These are phyloP conservation scores for Daedalea quercina DNA, from an alignment of 768 basidiomycete genomes.

Conservation along the genomic window DNA sequence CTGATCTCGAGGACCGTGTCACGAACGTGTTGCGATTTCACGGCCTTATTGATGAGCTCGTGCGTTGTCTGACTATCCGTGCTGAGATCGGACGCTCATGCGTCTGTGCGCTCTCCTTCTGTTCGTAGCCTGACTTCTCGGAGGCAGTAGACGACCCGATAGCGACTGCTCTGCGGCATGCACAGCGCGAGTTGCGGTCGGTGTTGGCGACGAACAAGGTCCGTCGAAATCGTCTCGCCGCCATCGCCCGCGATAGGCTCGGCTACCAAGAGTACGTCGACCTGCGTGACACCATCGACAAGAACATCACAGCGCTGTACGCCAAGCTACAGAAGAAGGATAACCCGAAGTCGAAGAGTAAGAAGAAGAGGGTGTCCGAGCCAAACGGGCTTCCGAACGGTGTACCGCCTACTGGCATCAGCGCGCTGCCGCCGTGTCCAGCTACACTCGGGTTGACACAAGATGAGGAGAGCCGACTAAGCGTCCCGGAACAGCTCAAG, in stretches of 20 bases:
- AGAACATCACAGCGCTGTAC: conserved; percentile 69
- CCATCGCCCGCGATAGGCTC: conserved; percentile 78
- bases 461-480: conserved; percentile 57
- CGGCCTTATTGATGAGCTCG: conserved; percentile 61
- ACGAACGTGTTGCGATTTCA: conserved; percentile 74
- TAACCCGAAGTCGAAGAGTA: conserved; percentile 57
- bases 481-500: conserved; percentile 60
- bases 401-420: conserved; percentile 17
- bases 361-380: conserved; percentile 61
- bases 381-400: conserved; percentile 23
- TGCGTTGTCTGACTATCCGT: conserved; percentile 34
- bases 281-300: conserved; percentile 79
- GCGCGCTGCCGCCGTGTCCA: conserved; percentile 52
- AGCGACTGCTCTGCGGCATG: conserved; percentile 81
- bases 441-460: conserved; percentile 65
- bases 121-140: conserved; percentile 59
- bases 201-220: conserved; percentile 81
- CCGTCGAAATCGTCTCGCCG: conserved; percentile 64
- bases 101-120: conserved; percentile 10
- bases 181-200: conserved; percentile 72
- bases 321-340: conserved; percentile 81
- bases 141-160: conserved; percentile 91
- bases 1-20: conserved; percentile 70
- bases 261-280: conserved; percentile 91
- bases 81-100: not conserved